Conservation (phyloP, 805 yeast species). For the Kodamaea laetipori region DNA sequence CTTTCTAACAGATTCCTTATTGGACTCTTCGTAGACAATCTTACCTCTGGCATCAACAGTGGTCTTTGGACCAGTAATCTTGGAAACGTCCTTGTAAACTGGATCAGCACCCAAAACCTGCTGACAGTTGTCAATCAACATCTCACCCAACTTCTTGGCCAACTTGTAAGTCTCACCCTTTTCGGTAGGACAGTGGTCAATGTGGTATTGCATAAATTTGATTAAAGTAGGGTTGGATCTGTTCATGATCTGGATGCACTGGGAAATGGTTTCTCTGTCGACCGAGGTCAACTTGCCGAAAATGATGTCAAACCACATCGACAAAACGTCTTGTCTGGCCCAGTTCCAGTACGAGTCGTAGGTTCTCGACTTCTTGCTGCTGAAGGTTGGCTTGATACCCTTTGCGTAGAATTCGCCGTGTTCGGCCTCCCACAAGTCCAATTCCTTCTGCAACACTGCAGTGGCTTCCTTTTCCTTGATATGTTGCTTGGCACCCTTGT, state of each 20-base stretch:
- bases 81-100: constrained; percentile 91
- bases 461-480: constrained; percentile 85
- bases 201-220: constrained; percentile 92
- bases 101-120: constrained; percentile 81
- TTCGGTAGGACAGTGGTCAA: constrained; percentile 76
- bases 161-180: constrained; percentile 92
- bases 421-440: constrained; percentile 82
- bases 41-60: constrained; percentile 85
- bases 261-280: constrained; percentile 94
- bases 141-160: constrained; percentile 88
- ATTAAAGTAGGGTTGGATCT: constrained; percentile 91
- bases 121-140: constrained; percentile 91
- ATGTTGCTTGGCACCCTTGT: constrained; percentile 84
- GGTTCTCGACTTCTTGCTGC: constrained; percentile 89
- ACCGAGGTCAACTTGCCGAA: constrained; percentile 89
- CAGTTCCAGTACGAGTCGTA: constrained; percentile 99
- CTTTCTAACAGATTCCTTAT: constrained; percentile 89
- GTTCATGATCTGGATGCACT: constrained; percentile 97
- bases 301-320: constrained; percentile 92
- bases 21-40: constrained; percentile 78
- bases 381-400: constrained; percentile 88
- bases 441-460: constrained; percentile 78
- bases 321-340: constrained; percentile 96
- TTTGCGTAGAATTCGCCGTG: constrained; percentile 91
- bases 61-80: constrained; percentile 95